Conservation (phyloP, 495 filamentous ascomycete genomes). For the Neurospora intermedia region DNA sequence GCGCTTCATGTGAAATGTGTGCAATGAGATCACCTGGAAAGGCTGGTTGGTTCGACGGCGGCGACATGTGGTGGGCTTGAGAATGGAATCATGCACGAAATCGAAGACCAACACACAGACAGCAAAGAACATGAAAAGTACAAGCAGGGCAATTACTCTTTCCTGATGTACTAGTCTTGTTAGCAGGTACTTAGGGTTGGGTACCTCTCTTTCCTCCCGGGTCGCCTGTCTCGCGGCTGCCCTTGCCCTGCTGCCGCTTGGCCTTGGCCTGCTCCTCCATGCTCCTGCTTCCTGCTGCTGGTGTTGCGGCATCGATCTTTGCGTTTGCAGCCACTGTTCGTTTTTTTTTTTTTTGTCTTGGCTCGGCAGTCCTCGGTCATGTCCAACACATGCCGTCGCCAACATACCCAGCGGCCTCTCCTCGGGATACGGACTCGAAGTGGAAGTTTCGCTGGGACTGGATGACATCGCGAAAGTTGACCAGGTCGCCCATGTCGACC, state of each 20-base stretch:
- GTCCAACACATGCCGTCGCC: no score
- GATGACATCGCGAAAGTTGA: constrained; percentile 13
- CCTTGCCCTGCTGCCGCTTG: not conserved
- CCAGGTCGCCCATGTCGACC: not conserved
- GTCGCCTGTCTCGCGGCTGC: not conserved
- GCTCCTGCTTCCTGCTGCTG: no score
- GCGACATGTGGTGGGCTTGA: not conserved
- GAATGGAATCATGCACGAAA: not conserved
- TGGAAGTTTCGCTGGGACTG: constrained; percentile 3
- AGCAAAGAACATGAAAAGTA: no score
- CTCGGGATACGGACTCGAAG: not conserved
- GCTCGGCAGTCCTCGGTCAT: no score
- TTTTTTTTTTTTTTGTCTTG: not conserved
- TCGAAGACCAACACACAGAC: not conserved
- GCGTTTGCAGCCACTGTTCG: no score
- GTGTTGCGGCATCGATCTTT: no score
- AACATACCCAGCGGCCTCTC: no score
- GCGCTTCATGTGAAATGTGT: not conserved
- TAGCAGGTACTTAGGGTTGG: no score
- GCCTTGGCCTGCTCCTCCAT: no score
- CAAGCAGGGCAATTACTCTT: no score
- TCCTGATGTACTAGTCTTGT: no score
- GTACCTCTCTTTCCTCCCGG: no score
- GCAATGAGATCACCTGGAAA: not conserved
- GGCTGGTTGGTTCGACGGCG: not conserved